Evolutionary conservation across 306 rosid species (phyloP).

Genomic region (Cucumis cinereus): DNA sequence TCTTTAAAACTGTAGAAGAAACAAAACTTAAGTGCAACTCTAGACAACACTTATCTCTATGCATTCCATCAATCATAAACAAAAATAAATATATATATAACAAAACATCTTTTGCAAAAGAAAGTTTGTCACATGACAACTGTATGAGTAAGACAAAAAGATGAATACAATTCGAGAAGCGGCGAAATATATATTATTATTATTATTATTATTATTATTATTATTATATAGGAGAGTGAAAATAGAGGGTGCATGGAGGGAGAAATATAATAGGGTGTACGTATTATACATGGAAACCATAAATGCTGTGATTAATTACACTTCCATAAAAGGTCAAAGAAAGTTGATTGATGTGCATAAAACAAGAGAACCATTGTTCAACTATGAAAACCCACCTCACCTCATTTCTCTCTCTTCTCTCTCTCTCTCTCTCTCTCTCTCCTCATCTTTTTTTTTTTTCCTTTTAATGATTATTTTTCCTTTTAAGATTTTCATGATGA

Average conservation of each 20-base stretch:
- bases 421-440: too few species aligned
- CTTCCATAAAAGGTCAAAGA: conserved; percentile 11
- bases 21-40: too few species aligned
- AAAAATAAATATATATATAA: too few species aligned
- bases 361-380: not conserved
- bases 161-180: too few species aligned
- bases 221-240: not conserved
- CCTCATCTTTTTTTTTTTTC: not conserved
- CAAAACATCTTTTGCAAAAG: too few species aligned
- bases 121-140: too few species aligned
- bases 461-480: not conserved
- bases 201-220: too few species aligned
- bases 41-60: too few species aligned
- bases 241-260: conserved; percentile 8
- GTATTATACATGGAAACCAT: conserved; percentile 5
- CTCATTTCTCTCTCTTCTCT: not conserved
- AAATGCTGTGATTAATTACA: conserved; percentile 8
- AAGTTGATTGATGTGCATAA: conserved; percentile 8
- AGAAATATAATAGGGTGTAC: conserved; percentile 4
- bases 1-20: too few species aligned
- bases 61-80: too few species aligned
- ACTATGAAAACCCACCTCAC: not conserved
- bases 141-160: too few species aligned
- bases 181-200: too few species aligned
- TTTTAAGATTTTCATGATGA: conserved; percentile 4